Conservation (phyloP, 73 alveolate genomes). For the Tetrahymena borealis region DNA sequence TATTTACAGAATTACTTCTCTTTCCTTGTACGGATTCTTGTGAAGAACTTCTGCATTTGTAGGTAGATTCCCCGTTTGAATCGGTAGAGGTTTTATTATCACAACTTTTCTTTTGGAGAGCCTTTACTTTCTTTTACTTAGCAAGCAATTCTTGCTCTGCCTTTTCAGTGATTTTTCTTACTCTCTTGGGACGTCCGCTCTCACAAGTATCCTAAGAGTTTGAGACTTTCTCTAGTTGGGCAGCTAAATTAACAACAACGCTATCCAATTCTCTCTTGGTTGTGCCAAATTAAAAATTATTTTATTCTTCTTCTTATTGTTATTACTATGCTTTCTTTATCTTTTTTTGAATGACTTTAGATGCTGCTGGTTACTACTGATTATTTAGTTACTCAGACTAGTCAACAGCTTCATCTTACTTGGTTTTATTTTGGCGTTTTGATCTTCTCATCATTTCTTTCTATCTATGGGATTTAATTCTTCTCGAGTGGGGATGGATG, state of each 20-base stretch:
- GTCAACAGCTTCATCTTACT: not conserved
- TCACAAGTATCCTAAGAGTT: not conserved
- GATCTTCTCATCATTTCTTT: not conserved
- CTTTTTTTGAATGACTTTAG: not conserved
- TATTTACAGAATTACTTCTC: too few relatives aligned
- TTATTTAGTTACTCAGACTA: not conserved
- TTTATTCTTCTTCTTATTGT: not conserved
- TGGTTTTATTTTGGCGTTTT: not conserved
- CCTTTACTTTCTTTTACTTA: not conserved
- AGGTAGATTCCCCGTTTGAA: too few relatives aligned
- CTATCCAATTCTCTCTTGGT: not conserved
- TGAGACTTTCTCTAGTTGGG: not conserved
- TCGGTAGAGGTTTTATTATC: not conserved
- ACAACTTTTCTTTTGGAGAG: not conserved
- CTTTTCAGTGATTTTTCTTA: not conserved
- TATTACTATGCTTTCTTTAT: not conserved
- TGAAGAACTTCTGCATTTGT: too few relatives aligned
- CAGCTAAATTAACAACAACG: not conserved
- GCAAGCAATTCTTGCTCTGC: not conserved
- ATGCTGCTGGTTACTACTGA: not conserved
- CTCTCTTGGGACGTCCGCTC: not conserved
- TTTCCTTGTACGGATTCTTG: too few relatives aligned
- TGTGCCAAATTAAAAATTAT: not conserved
- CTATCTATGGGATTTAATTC: not conserved
- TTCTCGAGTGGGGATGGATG: not conserved